phyloP scores from a whole-genome alignment of 2,329 filamentous ascomycete species.

The Aspergillus aculeatinus region DNA sequence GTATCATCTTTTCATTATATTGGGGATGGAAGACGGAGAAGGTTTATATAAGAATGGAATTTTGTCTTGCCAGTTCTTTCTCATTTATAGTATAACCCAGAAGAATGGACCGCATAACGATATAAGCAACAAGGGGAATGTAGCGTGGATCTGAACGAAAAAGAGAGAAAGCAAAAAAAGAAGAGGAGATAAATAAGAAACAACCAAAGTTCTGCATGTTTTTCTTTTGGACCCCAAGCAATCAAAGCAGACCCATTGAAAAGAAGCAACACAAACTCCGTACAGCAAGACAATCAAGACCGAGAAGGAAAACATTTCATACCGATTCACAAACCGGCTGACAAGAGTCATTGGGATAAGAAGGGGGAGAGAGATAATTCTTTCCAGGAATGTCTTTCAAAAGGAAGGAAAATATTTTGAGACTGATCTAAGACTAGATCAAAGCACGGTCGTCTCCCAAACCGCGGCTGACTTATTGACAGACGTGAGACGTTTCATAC shows the following conservation, averaged over 20 bases:
- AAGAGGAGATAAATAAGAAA: conserved; percentile 8
- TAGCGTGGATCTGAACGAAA: neutral
- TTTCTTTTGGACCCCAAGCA: conserved; percentile 18
- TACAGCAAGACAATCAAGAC: neutral
- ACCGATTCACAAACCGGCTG: conserved; percentile 5
- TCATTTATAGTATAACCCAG: too few species aligned
- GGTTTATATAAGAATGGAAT: too few species aligned
- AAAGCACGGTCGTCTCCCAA: conserved; percentile 14
- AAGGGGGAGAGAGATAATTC: neutral
- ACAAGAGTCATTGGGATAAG: neutral
- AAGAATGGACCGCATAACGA: neutral
- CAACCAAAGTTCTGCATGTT: neutral
- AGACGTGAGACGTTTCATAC: conserved; percentile 17
- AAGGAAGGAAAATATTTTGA: conserved; percentile 24
- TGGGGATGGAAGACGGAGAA: too few species aligned
- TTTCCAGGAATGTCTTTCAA: conserved; percentile 1
- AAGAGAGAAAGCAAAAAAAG: neutral
- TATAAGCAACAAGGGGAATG: neutral
- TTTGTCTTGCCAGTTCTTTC: too few species aligned
- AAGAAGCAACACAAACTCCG: conserved; percentile 13
- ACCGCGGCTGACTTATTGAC: conserved; percentile 14
- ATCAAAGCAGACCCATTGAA: neutral
- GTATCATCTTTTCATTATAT: too few species aligned
- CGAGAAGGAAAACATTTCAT: conserved; percentile 3
- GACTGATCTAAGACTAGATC: conserved; percentile 21